Evolutionary conservation across 2,329 filamentous ascomycete species (phyloP).

Genomic region (Aspergillus uvarum): DNA sequence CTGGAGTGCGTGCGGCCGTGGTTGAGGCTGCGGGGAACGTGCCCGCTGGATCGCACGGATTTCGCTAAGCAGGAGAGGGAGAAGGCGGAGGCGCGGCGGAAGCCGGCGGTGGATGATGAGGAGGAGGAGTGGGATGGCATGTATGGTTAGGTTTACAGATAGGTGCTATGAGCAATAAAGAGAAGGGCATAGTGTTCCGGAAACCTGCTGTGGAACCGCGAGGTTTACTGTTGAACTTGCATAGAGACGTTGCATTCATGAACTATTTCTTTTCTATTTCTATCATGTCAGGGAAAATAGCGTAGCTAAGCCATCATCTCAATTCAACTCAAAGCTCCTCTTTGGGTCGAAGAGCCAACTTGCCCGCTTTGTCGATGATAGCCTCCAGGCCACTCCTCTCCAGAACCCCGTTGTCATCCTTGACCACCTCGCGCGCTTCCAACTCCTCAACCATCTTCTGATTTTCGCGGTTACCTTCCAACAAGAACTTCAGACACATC

Average conservation of each 20-base stretch:
- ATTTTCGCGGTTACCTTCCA: conserved; percentile 53
- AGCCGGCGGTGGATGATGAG: conserved; percentile 43
- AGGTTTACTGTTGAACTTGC: not conserved
- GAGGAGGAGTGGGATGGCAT: conserved; percentile 52
- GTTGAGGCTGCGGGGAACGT: conserved; percentile 64
- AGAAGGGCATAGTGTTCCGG: not conserved
- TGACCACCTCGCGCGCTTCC: conserved; percentile 46
- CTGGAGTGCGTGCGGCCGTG: conserved; percentile 65
- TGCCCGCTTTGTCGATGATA: conserved; percentile 44
- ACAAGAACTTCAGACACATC: conserved; percentile 75
- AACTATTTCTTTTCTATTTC: not conserved
- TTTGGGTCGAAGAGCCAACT: conserved; percentile 42
- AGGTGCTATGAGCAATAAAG: no score
- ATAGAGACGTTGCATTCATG: not conserved
- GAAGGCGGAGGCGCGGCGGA: conserved; percentile 52
- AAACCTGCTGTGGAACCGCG: not conserved
- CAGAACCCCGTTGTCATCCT: conserved; percentile 40
- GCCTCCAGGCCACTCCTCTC: conserved; percentile 46
- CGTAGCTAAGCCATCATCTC: no score
- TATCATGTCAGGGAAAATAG: no score
- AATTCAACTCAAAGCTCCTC: conserved; percentile 14
- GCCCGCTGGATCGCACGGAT: conserved; percentile 61
- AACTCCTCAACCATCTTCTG: conserved; percentile 55
- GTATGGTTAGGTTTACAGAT: conserved; percentile 38
- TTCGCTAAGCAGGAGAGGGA: conserved; percentile 57